phyloP scores from a whole-genome alignment of 768 basidiomycete genomes.

The Pleurotus citrinopileatus region DNA sequence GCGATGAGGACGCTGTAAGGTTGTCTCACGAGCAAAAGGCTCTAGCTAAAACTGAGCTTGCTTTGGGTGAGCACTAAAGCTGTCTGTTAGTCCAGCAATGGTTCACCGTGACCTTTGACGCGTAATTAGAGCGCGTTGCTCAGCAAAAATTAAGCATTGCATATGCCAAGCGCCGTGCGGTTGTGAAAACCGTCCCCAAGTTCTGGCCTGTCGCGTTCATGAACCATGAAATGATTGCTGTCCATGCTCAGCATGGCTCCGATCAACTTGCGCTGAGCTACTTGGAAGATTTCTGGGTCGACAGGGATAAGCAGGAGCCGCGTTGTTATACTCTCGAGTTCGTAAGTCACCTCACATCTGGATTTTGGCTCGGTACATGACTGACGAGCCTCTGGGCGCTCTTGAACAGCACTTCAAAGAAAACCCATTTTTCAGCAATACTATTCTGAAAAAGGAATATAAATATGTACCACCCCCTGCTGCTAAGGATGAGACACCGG shows the following conservation, averaged over 20 bases:
- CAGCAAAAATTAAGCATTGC: slow-evolving; percentile 55
- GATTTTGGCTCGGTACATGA: slow-evolving; percentile 5
- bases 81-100: slow-evolving; percentile 2
- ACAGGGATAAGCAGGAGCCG: slow-evolving; percentile 68
- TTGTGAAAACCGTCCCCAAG: slow-evolving; percentile 63
- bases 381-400: not conserved
- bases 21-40: slow-evolving; percentile 65
- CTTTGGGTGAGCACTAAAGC: slow-evolving; percentile 53
- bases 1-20: slow-evolving; percentile 69
- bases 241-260: slow-evolving; percentile 66
- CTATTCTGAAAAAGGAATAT: slow-evolving; percentile 79
- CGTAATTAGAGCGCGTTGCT: slow-evolving; percentile 56
- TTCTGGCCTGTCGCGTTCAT: slow-evolving; percentile 88
- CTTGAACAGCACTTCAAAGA: slow-evolving; percentile 70
- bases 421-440: slow-evolving; percentile 80
- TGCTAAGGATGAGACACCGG: slow-evolving; percentile 53
- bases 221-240: slow-evolving; percentile 62
- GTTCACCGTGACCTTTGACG: slow-evolving; percentile 3
- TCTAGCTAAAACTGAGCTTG: slow-evolving; percentile 66
- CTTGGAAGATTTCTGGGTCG: slow-evolving; percentile 84
- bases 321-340: slow-evolving; percentile 86
- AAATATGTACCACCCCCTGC: slow-evolving; percentile 59
- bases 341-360: slow-evolving; percentile 47
- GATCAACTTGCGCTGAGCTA: slow-evolving; percentile 83
- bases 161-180: slow-evolving; percentile 68